These are phyloP conservation scores for Shiraia bambusicola DNA, from an alignment of 2,329 filamentous ascomycete genomes.

Conservation along the genomic window DNA sequence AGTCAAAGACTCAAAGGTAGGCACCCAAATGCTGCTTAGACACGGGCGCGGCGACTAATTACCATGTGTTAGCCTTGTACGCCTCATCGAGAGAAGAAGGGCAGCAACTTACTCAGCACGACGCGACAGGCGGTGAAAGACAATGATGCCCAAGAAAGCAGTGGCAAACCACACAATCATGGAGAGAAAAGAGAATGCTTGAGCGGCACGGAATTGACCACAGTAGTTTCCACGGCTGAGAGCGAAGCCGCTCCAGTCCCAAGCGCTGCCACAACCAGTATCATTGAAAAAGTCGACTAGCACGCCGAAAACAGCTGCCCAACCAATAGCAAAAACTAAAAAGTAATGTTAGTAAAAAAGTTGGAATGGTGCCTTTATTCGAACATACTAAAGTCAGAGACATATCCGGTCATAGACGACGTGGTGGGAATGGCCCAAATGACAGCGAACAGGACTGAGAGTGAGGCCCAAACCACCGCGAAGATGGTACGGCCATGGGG, in stretches of 20 bases:
- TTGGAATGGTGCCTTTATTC: too few species aligned
- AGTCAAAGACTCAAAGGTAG: too few species aligned
- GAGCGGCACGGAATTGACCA: constrained; percentile 67
- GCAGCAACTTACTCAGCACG: constrained; percentile 12
- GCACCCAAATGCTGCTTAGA: too few species aligned
- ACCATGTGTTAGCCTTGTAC: too few species aligned
- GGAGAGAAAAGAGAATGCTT: constrained; percentile 72
- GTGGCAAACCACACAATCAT: constrained; percentile 71
- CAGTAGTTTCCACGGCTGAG: constrained; percentile 52
- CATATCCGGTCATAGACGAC: constrained; percentile 68
- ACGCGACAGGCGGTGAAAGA: constrained; percentile 18
- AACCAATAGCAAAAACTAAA: constrained; percentile 63
- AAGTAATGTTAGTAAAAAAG: not conserved
- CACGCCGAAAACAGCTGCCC: constrained; percentile 58
- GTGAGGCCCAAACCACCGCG: constrained; percentile 67
- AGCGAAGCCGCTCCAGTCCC: constrained; percentile 58
- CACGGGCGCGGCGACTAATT: too few species aligned
- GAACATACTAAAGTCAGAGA: constrained; percentile 58
- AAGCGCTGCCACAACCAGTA: constrained; percentile 30
- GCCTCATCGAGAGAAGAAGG: too few species aligned
- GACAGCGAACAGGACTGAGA: constrained; percentile 68
- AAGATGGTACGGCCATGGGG: constrained; percentile 70
- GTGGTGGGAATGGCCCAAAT: constrained; percentile 74
- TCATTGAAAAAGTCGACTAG: constrained; percentile 35
- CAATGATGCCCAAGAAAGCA: constrained; percentile 24